phyloP scores from a whole-genome alignment of 148 eudicot genomes.

The Amaranthus hypochondriacus region DNA sequence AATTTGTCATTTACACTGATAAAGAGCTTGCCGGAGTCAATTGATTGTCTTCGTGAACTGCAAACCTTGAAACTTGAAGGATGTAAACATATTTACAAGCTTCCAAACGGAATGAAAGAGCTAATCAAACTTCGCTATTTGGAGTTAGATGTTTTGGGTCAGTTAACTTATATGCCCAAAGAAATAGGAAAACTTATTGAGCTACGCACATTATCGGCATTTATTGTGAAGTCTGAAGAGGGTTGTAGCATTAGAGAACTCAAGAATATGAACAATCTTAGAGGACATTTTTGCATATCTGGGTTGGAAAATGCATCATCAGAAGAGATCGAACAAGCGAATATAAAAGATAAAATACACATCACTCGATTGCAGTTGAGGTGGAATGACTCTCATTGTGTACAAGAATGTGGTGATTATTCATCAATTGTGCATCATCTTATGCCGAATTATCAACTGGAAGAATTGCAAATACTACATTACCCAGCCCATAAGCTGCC shows the following conservation, averaged over 20 bases:
- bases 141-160: slow-evolving; percentile 23
- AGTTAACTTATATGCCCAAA: slow-evolving; percentile 25
- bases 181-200: slow-evolving; percentile 22
- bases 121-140: slow-evolving; percentile 29
- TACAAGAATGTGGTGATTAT: not conserved
- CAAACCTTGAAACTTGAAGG: slow-evolving; percentile 18
- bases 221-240: slow-evolving; percentile 22
- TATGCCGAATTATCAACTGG: not conserved
- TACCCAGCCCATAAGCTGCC: not conserved
- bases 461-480: not conserved
- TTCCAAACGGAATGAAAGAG: slow-evolving; percentile 24
- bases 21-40: slow-evolving; percentile 12
- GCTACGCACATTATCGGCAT: slow-evolving; percentile 28
- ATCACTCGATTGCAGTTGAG: slow-evolving; percentile 1
- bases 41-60: not conserved
- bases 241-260: slow-evolving; percentile 22
- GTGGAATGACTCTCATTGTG: not conserved
- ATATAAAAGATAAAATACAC: not conserved
- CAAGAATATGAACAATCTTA: slow-evolving; percentile 20
- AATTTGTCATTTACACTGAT: slow-evolving; percentile 18
- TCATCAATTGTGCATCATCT: not conserved
- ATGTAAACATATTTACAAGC: slow-evolving; percentile 1
- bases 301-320: slow-evolving; percentile 23
- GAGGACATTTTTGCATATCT: slow-evolving; percentile 26
- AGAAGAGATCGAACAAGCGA: not conserved